A percentile compares a stretch with the other conserved stretches of the same genome.
Conservation (phyloP, 805 yeast genomes). For the Wickerhamomyces pijperi region DNA sequence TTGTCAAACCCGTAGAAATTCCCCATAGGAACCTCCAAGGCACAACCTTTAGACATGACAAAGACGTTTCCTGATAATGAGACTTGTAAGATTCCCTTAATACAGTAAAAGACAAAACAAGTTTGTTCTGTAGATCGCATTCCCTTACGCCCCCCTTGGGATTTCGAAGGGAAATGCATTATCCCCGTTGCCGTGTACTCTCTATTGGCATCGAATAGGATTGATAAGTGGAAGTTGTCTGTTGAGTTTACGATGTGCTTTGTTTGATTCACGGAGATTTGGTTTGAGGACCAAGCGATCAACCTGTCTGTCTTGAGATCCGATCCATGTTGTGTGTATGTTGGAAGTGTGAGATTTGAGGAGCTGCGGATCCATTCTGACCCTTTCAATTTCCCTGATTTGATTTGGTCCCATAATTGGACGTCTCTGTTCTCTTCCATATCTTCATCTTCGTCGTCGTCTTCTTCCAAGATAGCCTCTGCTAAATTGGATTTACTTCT, state of each 20-base stretch:
- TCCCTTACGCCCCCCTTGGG: conserved; percentile 43
- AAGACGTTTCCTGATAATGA: conserved; percentile 48
- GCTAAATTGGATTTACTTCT: not conserved
- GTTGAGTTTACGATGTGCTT: conserved; percentile 27
- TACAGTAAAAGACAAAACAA: conserved; percentile 64
- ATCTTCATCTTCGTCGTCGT: conserved; percentile 13
- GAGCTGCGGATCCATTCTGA: conserved; percentile 39
- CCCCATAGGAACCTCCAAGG: conserved; percentile 73
- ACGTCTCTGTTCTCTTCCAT: conserved; percentile 19
- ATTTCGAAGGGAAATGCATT: conserved; percentile 46
- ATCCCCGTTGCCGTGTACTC: conserved; percentile 61
- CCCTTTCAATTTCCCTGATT: conserved; percentile 20
- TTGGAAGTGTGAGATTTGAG: conserved; percentile 32
- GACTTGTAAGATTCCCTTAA: conserved; percentile 61
- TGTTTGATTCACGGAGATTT: conserved; percentile 38
- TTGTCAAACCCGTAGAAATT: conserved; percentile 63
- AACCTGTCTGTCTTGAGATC: conserved; percentile 31
- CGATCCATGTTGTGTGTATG: conserved; percentile 39
- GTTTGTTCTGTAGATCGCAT: conserved; percentile 48
- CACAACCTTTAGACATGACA: conserved; percentile 57
- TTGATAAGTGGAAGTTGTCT: conserved; percentile 50
- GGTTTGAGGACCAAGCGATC: conserved; percentile 55
- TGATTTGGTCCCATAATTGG: conserved; percentile 27
- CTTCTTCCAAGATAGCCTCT: conserved; percentile 17
- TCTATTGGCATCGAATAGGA: conserved; percentile 50